Evolutionary conservation across 2,329 filamentous ascomycete genomes (phyloP).

Genomic region (Penicillium griseofulvum): DNA sequence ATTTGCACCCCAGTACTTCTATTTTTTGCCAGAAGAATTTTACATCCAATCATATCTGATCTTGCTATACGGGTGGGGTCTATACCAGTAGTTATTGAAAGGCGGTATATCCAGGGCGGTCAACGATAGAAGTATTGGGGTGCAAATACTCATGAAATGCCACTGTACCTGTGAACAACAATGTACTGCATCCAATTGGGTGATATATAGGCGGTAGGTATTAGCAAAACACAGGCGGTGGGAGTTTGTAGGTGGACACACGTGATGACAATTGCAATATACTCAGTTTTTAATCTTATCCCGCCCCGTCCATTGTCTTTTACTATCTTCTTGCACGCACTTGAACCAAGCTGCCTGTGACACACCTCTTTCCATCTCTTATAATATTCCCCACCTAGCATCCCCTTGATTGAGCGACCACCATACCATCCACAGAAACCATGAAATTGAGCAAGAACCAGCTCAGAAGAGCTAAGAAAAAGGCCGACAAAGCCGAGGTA

Average conservation of each 20-base stretch:
- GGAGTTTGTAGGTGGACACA: background rate
- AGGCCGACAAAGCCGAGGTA: slow-evolving; percentile 75
- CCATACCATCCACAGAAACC: slow-evolving; percentile 9
- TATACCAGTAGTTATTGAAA: no score
- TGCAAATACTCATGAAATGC: no score
- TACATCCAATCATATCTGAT: no score
- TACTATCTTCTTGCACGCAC: background rate
- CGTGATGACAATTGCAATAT: background rate
- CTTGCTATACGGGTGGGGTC: no score
- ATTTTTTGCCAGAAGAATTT: no score
- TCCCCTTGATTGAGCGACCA: background rate
- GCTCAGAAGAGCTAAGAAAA: slow-evolving; percentile 88
- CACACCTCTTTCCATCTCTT: background rate
- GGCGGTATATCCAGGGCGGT: no score
- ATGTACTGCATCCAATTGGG: no score
- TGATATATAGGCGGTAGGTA: no score
- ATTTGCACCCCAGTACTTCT: no score
- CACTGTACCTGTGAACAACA: background rate
- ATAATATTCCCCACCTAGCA: background rate
- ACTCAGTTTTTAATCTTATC: background rate
- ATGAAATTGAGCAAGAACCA: slow-evolving; percentile 89
- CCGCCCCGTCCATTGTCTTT: background rate
- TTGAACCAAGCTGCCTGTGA: background rate
- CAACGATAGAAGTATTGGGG: no score
- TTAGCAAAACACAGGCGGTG: background rate